Conservation (phyloP, 164 flowering plant genomes). For the Cinnamomum chago region DNA sequence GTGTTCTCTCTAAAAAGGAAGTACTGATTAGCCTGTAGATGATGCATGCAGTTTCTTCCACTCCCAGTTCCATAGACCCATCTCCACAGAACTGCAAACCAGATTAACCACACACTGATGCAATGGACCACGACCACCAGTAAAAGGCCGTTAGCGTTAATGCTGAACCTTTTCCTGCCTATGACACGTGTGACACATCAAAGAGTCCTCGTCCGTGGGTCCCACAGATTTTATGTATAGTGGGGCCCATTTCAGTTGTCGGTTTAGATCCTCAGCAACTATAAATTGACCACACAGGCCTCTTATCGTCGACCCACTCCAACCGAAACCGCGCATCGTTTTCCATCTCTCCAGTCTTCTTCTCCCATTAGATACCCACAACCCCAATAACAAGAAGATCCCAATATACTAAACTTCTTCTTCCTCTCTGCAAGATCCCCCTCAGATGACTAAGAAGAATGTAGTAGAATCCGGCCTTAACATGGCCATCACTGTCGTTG, state of each 20-base stretch:
- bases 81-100: too few relatives aligned
- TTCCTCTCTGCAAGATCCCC: neutral
- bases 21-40: too few relatives aligned
- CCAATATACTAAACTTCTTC: neutral
- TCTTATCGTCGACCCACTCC: neutral
- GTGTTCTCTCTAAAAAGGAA: too few relatives aligned
- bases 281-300: slow-evolving; percentile 9
- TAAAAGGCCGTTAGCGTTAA: neutral
- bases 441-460: slow-evolving; percentile 60
- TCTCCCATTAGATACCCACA: neutral
- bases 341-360: neutral
- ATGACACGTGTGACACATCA: neutral
- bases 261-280: slow-evolving; percentile 12
- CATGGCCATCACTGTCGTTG: slow-evolving; percentile 26
- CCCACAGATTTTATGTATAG: neutral
- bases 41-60: too few relatives aligned
- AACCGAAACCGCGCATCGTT: neutral
- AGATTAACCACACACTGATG: neutral
- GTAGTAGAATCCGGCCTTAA: slow-evolving; percentile 31
- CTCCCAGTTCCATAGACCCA: too few relatives aligned
- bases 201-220: neutral
- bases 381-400: neutral
- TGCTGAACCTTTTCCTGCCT: neutral
- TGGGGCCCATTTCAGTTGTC: slow-evolving; percentile 17
- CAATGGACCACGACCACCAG: neutral